These are phyloP conservation scores for Brassica balearica DNA, from an alignment of 441 rosid species.

Conservation along the genomic window DNA sequence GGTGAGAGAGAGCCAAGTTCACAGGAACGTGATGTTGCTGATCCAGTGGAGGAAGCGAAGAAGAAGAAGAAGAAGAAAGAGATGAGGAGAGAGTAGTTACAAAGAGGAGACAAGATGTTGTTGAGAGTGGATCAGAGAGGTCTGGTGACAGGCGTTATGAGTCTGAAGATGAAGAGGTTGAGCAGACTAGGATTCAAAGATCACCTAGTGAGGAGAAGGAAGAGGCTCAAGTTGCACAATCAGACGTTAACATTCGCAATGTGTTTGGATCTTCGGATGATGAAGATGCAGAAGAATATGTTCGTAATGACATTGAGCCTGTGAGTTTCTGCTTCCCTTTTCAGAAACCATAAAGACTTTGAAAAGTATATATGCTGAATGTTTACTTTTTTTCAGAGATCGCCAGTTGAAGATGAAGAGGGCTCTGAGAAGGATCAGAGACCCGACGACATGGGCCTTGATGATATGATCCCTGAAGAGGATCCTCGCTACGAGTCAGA, in stretches of 20 bases:
- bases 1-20: slow-evolving; percentile 92
- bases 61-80: slow-evolving; percentile 76
- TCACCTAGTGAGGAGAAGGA: slow-evolving; percentile 77
- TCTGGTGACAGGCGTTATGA: slow-evolving; percentile 80
- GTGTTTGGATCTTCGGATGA: slow-evolving; percentile 99
- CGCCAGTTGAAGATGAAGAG: slow-evolving; percentile 83
- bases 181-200: slow-evolving; percentile 71
- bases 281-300: slow-evolving; percentile 79
- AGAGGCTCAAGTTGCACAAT: slow-evolving; percentile 56
- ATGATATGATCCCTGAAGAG: slow-evolving; percentile 64
- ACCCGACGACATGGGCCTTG: slow-evolving; percentile 66
- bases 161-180: slow-evolving; percentile 91
- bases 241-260: slow-evolving; percentile 93
- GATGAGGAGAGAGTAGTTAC: slow-evolving; percentile 64
- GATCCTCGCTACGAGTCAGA: slow-evolving; percentile 85
- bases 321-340: slow-evolving; percentile 53
- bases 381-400: slow-evolving; percentile 54
- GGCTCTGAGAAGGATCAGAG: slow-evolving; percentile 70
- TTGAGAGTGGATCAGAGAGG: slow-evolving; percentile 92
- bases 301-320: slow-evolving; percentile 65
- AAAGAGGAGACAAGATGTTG: slow-evolving; percentile 63
- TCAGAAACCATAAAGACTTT: too few species aligned
- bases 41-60: slow-evolving; percentile 75
- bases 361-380: too few species aligned
- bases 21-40: slow-evolving; percentile 76